Evolutionary conservation across 2,329 filamentous ascomycete genomes (phyloP), one percentile per base, ranked within the genome.

Genomic region (Diatrype stigma): DNA sequence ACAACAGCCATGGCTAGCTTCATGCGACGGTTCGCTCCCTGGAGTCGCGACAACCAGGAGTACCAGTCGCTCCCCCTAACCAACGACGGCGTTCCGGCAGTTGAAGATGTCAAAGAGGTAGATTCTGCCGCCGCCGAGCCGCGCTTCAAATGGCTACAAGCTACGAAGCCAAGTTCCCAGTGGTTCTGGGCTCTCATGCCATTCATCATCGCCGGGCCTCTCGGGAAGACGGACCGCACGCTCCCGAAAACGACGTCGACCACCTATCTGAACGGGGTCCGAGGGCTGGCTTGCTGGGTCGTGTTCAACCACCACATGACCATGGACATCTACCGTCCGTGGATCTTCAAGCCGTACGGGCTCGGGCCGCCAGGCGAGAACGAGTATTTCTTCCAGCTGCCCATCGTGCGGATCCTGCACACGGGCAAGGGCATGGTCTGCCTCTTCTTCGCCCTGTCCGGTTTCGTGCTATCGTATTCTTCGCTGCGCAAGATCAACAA

Each of bases 231-330:
- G 22, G 48, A 49, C 21, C 40, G 48, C 28, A 45, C 21, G 3
- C 30, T 49, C 5, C 48, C 48, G 2, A 34, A 14, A 11, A 45
- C 48, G 14, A 42, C 34, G 19, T 42, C 48, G 17, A 49, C 48
- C 12, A 45, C 42, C 17, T 49, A 49, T 17, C 48, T 49, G 14
- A 49, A 49, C 48, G 48, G 48, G 26, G 45, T 49, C 42, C 48
- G 48, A 16, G 48, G 40, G 17, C 48, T 49, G n/a, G 48, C 48
- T 8, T 49, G 48, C 30, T 49, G 40, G 40, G 22, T 35, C 28
- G 48, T 49, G n/a, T 21, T 49, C 28, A 49, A 49, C 48, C 40
- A 49, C 48, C 48, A 49, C 23, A 35, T 45, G 26, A 34, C 32
- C 14, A 45, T 45, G 48, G 23, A 35, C 3, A 30, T n/a, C 19